Evolutionary conservation across 2,329 filamentous ascomycete genomes (phyloP).

Genomic region (Dactylellina sp.): DNA sequence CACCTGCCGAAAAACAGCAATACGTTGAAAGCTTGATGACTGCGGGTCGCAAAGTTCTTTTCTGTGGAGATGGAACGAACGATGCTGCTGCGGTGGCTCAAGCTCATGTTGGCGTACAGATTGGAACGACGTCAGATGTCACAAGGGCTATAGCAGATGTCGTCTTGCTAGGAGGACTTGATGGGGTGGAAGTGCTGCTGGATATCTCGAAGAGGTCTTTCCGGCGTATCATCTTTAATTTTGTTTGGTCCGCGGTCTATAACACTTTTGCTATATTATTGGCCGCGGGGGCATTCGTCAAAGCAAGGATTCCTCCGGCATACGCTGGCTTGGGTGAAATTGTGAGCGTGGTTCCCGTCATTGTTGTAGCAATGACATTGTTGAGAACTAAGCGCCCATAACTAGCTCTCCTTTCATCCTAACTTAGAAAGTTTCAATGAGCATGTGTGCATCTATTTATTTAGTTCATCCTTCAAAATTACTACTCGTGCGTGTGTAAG

Average conservation of each 20-base stretch:
- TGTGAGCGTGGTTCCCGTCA: slow-evolving; percentile 78
- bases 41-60: slow-evolving; percentile 68
- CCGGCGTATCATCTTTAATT: slow-evolving; percentile 74
- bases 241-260: slow-evolving; percentile 77
- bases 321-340: slow-evolving; percentile 79
- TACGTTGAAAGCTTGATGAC: slow-evolving; percentile 66
- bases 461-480: too few species aligned
- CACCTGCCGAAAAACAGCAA: slow-evolving; percentile 69
- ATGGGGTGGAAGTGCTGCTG: slow-evolving; percentile 71
- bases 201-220: slow-evolving; percentile 66
- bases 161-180: slow-evolving; percentile 72
- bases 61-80: slow-evolving; percentile 83
- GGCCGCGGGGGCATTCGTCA: slow-evolving; percentile 74
- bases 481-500: too few species aligned
- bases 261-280: slow-evolving; percentile 77
- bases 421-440: too few species aligned
- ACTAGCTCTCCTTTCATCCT: background rate
- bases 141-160: slow-evolving; percentile 76
- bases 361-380: slow-evolving; percentile 67
- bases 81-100: slow-evolving; percentile 79
- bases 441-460: too few species aligned
- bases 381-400: background rate
- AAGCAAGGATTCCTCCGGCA: slow-evolving; percentile 69
- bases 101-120: slow-evolving; percentile 77
- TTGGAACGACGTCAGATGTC: slow-evolving; percentile 74